Evolutionary conservation across 192 early-diverging fungal species (phyloP).

Genomic region (Backusella australiensis): DNA sequence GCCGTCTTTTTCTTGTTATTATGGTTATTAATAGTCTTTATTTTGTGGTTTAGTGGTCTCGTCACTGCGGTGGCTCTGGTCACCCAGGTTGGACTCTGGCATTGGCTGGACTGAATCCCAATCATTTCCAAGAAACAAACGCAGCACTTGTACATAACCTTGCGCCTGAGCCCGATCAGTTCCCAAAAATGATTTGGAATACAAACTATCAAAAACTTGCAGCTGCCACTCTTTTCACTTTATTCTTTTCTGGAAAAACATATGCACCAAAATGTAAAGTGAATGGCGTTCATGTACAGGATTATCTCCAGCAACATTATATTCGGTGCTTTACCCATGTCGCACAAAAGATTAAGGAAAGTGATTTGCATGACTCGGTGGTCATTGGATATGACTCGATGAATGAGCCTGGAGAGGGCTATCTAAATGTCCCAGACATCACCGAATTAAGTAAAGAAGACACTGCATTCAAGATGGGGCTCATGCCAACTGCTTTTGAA

Average conservation of each 20-base stretch:
- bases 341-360: conserved; percentile 38
- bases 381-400: conserved; percentile 57
- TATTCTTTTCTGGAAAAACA: conserved; percentile 48
- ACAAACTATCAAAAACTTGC: conserved; percentile 60
- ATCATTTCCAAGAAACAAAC: conserved; percentile 40
- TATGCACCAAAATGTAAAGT: conserved; percentile 50
- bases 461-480: conserved; percentile 44
- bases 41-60: conserved; percentile 45
- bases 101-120: conserved; percentile 49
- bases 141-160: conserved; percentile 56
- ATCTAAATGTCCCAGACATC: conserved; percentile 42
- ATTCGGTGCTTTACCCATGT: conserved; percentile 44
- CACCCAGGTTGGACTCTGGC: conserved; percentile 54
- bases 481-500: conserved; percentile 54
- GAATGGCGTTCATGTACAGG: conserved; percentile 52
- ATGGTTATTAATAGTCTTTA: background rate
- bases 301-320: conserved; percentile 56
- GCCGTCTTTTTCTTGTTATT: background rate
- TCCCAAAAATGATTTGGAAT: conserved; percentile 60
- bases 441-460: conserved; percentile 39
- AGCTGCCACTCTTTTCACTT: conserved; percentile 53
- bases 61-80: conserved; percentile 57
- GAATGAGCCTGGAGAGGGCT: conserved; percentile 57
- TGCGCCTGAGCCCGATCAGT: conserved; percentile 41
- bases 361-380: conserved; percentile 40